These are phyloP conservation scores for Glaciozyma antarctica DNA, from an alignment of 768 basidiomycete genomes.

Conservation along the genomic window DNA sequence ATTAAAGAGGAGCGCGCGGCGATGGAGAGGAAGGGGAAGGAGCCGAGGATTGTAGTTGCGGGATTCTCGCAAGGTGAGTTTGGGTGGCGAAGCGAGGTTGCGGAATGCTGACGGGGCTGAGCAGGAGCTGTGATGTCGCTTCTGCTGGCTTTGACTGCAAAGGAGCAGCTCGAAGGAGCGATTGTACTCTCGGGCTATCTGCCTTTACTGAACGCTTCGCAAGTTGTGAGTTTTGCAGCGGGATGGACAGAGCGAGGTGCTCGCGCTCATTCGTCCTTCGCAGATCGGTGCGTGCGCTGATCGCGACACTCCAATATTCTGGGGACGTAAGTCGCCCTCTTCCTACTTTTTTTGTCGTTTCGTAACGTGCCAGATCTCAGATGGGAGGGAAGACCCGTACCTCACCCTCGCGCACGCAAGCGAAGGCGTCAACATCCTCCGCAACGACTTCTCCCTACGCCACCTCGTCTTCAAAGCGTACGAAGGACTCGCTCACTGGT, in stretches of 20 bases:
- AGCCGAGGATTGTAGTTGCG: constrained; percentile 15
- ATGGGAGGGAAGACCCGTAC: constrained; percentile 13
- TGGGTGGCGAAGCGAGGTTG: background rate
- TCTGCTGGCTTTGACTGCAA: constrained; percentile 2
- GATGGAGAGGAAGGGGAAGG: constrained; percentile 6
- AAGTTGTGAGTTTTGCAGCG: background rate
- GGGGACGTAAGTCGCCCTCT: background rate
- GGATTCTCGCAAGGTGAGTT: constrained; percentile 25
- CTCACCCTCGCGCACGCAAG: constrained; percentile 6
- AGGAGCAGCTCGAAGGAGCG: constrained; percentile 10
- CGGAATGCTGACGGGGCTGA: too few relatives aligned
- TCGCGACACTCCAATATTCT: constrained; percentile 12
- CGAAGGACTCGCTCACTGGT: constrained; percentile 11
- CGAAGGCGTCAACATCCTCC: background rate
- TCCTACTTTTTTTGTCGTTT: too few relatives aligned
- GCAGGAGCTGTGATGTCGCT: constrained; percentile 27
- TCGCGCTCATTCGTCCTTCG: too few relatives aligned
- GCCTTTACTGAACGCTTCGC: background rate
- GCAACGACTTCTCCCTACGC: background rate
- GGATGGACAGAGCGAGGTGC: too few relatives aligned
- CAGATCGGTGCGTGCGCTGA: background rate
- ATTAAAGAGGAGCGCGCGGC: constrained; percentile 12
- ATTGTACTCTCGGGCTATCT: constrained; percentile 20
- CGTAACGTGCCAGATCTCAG: too few relatives aligned
- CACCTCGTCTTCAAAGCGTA: constrained; percentile 3